Evolutionary conservation across 2,329 filamentous ascomycete species (phyloP).

Genomic region (Paraphoma sp.): DNA sequence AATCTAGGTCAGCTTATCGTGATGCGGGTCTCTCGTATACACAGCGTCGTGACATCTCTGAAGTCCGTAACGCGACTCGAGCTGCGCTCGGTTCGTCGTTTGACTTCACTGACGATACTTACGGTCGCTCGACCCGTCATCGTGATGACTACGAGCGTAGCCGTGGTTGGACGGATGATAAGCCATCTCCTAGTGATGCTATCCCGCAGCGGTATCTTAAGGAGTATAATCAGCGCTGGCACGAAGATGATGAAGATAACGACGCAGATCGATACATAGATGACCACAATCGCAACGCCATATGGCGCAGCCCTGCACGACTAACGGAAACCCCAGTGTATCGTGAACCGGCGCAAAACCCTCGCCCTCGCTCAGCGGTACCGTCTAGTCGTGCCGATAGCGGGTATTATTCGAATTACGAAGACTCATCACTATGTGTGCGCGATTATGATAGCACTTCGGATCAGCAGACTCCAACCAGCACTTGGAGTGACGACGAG

Average conservation of each 20-base stretch:
- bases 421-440: neutral
- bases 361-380: neutral
- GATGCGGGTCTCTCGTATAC: neutral
- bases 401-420: neutral
- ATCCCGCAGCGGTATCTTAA: slow-evolving; percentile 20
- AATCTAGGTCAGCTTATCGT: slow-evolving; percentile 5
- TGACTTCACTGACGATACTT: slow-evolving; percentile 10
- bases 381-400: neutral
- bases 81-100: slow-evolving; percentile 14
- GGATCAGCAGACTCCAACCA: neutral
- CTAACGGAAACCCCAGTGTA: neutral
- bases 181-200: neutral
- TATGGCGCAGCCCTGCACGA: neutral
- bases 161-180: neutral
- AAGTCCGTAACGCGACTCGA: slow-evolving; percentile 18
- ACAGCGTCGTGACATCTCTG: slow-evolving; percentile 11
- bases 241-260: slow-evolving; percentile 15
- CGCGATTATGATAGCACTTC: neutral
- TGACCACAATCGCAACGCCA: neutral
- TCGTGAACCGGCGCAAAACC: neutral
- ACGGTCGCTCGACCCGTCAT: neutral
- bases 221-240: slow-evolving; percentile 21
- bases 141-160: neutral
- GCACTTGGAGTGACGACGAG: neutral
- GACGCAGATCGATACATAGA: neutral